phyloP scores from a whole-genome alignment of 176 grass and related monocot species.

The Aegilops bicornis region DNA sequence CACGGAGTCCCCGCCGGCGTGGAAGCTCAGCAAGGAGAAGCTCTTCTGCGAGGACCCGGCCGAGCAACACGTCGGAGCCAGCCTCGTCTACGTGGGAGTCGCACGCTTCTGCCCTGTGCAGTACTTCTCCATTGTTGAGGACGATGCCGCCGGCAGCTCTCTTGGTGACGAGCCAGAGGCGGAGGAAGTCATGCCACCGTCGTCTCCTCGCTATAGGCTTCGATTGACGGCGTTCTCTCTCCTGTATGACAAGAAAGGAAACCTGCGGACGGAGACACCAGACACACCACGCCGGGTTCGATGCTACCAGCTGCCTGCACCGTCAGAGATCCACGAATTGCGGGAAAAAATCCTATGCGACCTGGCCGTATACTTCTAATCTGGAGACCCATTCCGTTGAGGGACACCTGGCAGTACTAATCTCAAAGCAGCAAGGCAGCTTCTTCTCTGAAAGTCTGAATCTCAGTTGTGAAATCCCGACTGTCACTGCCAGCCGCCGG shows the following conservation, averaged over 20 bases:
- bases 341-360: too few species aligned
- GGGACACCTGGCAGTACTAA: too few species aligned
- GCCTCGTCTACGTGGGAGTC: background rate
- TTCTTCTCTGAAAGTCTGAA: too few species aligned
- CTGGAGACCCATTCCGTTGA: too few species aligned
- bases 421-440: too few species aligned
- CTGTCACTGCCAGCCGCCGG: too few species aligned
- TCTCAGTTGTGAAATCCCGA: too few species aligned
- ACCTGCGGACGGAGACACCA: background rate
- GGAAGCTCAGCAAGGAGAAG: constrained; percentile 1
- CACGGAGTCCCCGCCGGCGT: background rate
- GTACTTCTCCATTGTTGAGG: background rate
- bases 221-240: background rate
- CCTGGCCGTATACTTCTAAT: too few species aligned
- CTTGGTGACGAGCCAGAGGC: too few species aligned
- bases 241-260: background rate
- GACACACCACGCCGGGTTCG: background rate
- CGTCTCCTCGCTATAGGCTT: background rate
- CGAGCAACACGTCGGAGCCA: background rate
- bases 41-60: background rate
- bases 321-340: background rate
- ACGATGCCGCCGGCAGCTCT: background rate
- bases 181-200: background rate
- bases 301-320: background rate
- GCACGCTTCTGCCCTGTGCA: constrained; percentile 4